Conservation (phyloP, 2,329 filamentous ascomycete genomes). For the Ascomycota sp. region DNA sequence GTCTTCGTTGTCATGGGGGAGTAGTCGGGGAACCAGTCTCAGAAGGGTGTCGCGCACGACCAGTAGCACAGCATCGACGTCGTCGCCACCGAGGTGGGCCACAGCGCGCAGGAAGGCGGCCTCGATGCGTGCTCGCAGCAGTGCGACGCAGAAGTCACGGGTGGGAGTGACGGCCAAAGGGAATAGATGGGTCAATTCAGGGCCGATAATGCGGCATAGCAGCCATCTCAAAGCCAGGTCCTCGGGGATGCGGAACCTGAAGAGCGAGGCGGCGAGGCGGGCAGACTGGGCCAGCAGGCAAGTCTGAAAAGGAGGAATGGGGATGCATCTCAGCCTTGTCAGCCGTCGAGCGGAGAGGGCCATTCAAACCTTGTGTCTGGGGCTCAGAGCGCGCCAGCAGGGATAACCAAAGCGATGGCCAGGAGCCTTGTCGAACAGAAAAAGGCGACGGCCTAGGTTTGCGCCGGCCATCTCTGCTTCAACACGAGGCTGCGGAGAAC, state of each 20-base stretch:
- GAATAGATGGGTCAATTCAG: neutral
- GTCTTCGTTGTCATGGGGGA: constrained; percentile 2
- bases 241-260: constrained; percentile 4
- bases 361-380: constrained; percentile 1
- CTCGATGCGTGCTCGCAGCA: constrained; percentile 10
- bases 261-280: constrained; percentile 5
- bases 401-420: constrained; percentile 2
- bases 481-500: neutral
- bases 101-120: constrained; percentile 8
- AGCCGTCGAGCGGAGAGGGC: neutral
- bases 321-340: neutral
- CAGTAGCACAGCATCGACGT: constrained; percentile 1
- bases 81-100: neutral
- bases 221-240: constrained; percentile 3
- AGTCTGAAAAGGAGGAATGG: neutral
- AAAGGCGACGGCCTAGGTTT: constrained; percentile 2
- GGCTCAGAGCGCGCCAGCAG: constrained; percentile 1
- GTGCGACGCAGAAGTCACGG: constrained; percentile 9
- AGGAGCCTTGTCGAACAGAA: constrained; percentile 3
- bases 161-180: constrained; percentile 7
- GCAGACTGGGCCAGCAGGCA: constrained; percentile 5
- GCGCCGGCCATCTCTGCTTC: neutral
- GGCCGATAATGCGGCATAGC: constrained; percentile 2
- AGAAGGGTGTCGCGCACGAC: constrained; percentile 9
- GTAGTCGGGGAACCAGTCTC: constrained; percentile 6